Evolutionary conservation across 352 stramenopile species (phyloP), one percentile per base, ranked within the genome.

Genomic region (Globisporangium radiosum): DNA sequence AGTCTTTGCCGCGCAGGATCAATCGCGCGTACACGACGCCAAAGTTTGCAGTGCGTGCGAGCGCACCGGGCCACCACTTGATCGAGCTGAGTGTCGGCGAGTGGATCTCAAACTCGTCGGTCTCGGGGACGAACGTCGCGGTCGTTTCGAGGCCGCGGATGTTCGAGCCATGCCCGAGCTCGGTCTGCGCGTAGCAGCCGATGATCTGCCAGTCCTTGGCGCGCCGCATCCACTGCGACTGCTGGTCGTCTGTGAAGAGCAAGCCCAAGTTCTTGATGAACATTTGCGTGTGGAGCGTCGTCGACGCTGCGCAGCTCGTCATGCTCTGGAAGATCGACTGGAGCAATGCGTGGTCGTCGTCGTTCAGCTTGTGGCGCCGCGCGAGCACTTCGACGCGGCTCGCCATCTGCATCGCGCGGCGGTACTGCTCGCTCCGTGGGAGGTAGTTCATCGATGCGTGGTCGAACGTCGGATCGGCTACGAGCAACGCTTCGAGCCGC

Each of bases 21-120:
- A 98, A 63, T 43, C 89, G 85, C 44, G 94, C 94, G 77, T 88
- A 85, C 64, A 88, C 78, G 44, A 88, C 73, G 10, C 68, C 76
- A 37, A 97, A 98, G 38, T 98, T 92, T 75, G 97, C 96, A 19
- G 95, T 97, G 64, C 96, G 85, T 62, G 93, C 97, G 38, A 96
- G 83, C 2, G 90, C 97, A 37, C 94, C 95, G 8, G 94, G 93
- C 97, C 96, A 99, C 81, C 96, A 99, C 70, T 99, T 99, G 62
- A 82, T 88, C 44, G 85, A 92, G 9, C 89, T 98, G 47, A 98
- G 66, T 9, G 94, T 98, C 0, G 96, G 96, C 37, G 92, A 96
- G 73, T 99, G 72, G 58, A 99, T 96, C 42, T 97, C 79, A 57
- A 96, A 99, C 69, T 96, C 91, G 60, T 98, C 83, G 2, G 73